Conservation (phyloP, 1,139 yeast genomes). For the Sugiyamaella novakii region DNA sequence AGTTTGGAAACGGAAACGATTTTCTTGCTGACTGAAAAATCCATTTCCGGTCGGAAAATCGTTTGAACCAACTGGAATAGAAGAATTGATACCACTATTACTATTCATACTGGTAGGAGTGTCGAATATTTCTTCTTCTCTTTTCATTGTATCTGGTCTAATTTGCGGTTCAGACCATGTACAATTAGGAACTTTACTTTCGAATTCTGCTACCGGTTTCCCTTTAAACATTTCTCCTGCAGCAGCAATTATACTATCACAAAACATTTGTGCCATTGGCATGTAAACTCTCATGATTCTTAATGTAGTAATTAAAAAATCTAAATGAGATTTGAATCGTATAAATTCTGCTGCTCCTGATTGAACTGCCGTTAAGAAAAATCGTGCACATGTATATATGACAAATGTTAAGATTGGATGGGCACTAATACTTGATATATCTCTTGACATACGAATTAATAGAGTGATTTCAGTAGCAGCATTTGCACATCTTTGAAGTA, state of each 20-base stretch:
- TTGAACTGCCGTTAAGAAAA: conserved; percentile 31
- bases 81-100: no score
- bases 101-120: conserved; percentile 6
- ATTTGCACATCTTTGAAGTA: conserved; percentile 28
- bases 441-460: conserved; percentile 28
- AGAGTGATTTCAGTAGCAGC: conserved; percentile 31
- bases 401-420: conserved; percentile 31
- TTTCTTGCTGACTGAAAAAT: background rate
- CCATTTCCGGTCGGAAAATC: no score
- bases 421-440: conserved; percentile 24
- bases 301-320: conserved; percentile 33
- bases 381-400: conserved; percentile 33
- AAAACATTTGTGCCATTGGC: conserved; percentile 31
- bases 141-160: conserved; percentile 5
- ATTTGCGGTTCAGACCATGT: conserved; percentile 21
- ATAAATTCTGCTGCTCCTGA: conserved; percentile 21
- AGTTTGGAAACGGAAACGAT: background rate
- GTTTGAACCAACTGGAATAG: no score
- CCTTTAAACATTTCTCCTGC: conserved; percentile 17
- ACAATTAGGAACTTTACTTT: conserved; percentile 10
- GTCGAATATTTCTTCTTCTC: conserved; percentile 7
- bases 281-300: conserved; percentile 25
- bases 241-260: conserved; percentile 21
- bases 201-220: conserved; percentile 8
- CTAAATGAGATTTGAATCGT: conserved; percentile 27